Percentiles rank a stretch among this genome's conserved stretches.
Conservation (phyloP, 805 yeast species). For the Myxozyma kluyveri region DNA sequence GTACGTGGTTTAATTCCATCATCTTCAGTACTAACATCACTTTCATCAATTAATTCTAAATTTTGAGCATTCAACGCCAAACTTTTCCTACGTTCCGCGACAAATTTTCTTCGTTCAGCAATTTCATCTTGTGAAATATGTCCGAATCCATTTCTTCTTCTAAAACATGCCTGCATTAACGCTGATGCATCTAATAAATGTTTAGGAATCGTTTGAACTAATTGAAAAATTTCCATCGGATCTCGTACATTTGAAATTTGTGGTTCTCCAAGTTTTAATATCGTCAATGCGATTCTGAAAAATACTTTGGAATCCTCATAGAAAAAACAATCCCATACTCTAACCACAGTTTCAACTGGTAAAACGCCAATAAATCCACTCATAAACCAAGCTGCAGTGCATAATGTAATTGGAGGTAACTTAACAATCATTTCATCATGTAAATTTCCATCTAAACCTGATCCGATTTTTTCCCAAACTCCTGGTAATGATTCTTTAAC, state of each 20-base stretch:
- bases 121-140: slow-evolving; percentile 81
- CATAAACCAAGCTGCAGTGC: slow-evolving; percentile 98
- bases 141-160: slow-evolving; percentile 67
- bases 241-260: slow-evolving; percentile 48
- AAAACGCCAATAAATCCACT: slow-evolving; percentile 86
- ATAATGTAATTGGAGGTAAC: slow-evolving; percentile 85
- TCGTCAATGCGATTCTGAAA: slow-evolving; percentile 76
- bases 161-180: slow-evolving; percentile 71
- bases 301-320: slow-evolving; percentile 87
- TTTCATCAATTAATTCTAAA: not conserved
- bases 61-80: slow-evolving; percentile 26
- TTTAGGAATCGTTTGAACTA: slow-evolving; percentile 80
- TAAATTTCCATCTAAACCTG: slow-evolving; percentile 44
- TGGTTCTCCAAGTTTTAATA: slow-evolving; percentile 73
- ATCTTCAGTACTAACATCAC: not conserved
- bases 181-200: slow-evolving; percentile 63
- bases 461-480: slow-evolving; percentile 61
- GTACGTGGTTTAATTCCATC: not conserved
- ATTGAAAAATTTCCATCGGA: slow-evolving; percentile 70
- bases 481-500: slow-evolving; percentile 79
- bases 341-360: slow-evolving; percentile 81
- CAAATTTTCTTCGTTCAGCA: slow-evolving; percentile 72
- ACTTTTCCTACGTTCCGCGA: slow-evolving; percentile 54
- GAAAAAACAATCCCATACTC: slow-evolving; percentile 94
- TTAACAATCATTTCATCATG: slow-evolving; percentile 54